Percentiles rank a stretch among this genome's conserved stretches.
These are phyloP conservation scores for Metschnikowia noctiluminum DNA, from an alignment of 805 yeast species.

Conservation along the genomic window DNA sequence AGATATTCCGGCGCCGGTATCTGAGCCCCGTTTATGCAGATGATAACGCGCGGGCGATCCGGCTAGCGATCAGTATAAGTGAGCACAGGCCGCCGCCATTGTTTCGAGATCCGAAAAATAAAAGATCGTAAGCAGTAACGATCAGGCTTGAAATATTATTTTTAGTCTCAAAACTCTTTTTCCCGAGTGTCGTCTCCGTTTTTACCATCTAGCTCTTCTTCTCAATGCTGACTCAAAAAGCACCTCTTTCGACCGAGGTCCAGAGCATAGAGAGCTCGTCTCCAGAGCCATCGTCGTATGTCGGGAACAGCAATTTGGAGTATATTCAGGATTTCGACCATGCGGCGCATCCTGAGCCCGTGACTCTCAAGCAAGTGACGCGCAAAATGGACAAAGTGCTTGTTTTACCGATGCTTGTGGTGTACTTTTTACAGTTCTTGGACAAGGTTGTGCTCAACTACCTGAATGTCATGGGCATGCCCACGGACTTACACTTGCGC, in stretches of 20 bases:
- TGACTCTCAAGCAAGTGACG: conserved; percentile 7
- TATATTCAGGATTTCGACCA: conserved; percentile 17
- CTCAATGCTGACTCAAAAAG: not conserved
- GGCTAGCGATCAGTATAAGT: not conserved
- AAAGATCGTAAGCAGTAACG: too few relatives aligned
- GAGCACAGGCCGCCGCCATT: not conserved
- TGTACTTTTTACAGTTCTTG: conserved; percentile 15
- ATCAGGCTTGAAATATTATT: too few relatives aligned
- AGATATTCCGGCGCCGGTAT: too few relatives aligned
- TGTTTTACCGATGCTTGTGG: conserved; percentile 14
- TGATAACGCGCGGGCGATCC: not conserved
- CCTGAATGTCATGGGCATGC: conserved; percentile 17
- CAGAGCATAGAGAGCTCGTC: conserved; percentile 3
- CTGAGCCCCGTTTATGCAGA: too few relatives aligned
- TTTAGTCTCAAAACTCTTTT: too few relatives aligned
- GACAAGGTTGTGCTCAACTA: conserved; percentile 16
- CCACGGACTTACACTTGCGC: conserved; percentile 8
- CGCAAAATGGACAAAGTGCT: conserved; percentile 17
- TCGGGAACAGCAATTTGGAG: conserved; percentile 13
- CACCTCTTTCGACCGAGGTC: not conserved
- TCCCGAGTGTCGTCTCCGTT: too few relatives aligned
- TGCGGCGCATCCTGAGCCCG: conserved; percentile 18
- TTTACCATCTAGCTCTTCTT: too few relatives aligned
- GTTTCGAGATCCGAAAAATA: not conserved
- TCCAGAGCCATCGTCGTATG: not conserved